These are phyloP conservation scores for Laburnicola sp. DNA, from an alignment of 2,329 filamentous ascomycete genomes.

Conservation along the genomic window DNA sequence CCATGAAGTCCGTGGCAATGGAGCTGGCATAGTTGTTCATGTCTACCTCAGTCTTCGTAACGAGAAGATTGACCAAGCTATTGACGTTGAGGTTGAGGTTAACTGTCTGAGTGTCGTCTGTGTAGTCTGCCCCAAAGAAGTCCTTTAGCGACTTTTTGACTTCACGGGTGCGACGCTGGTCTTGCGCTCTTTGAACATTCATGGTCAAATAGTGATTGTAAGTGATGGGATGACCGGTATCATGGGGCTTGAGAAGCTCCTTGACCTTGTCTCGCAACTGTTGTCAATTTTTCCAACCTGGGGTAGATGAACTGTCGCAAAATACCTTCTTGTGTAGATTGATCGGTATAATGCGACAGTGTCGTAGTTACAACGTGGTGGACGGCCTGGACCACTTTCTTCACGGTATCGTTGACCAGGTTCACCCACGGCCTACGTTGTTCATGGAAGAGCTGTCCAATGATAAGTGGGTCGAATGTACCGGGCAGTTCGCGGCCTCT, in stretches of 20 bases:
- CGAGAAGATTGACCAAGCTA: conserved; percentile 15
- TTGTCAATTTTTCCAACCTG: conserved; percentile 8
- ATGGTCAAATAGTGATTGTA: conserved; percentile 47
- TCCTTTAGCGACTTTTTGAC: conserved; percentile 19
- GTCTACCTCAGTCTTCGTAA: conserved; percentile 24
- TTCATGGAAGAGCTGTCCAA: conserved; percentile 25
- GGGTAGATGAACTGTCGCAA: conserved; percentile 7
- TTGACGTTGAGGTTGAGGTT: conserved; percentile 11
- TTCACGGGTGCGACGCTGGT: conserved; percentile 13
- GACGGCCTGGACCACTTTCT: conserved; percentile 11
- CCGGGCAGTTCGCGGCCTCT: conserved; percentile 27
- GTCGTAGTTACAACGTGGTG: not conserved
- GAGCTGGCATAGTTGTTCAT: conserved; percentile 38
- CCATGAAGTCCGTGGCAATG: conserved; percentile 34
- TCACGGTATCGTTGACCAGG: conserved; percentile 3
- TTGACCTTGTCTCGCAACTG: conserved; percentile 11
- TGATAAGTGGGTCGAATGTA: conserved; percentile 26
- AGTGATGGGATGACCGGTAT: conserved; percentile 31
- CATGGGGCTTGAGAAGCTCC: conserved; percentile 22
- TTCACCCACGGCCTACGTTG: conserved; percentile 23
- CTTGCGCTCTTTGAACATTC: conserved; percentile 38
- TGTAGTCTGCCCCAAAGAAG: conserved; percentile 13
- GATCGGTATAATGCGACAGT: conserved; percentile 13
- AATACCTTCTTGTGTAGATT: conserved; percentile 5
- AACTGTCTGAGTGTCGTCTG: not conserved